Conservation (phyloP, 169 alveolate genomes). For the Plasmodium reichenowi region DNA sequence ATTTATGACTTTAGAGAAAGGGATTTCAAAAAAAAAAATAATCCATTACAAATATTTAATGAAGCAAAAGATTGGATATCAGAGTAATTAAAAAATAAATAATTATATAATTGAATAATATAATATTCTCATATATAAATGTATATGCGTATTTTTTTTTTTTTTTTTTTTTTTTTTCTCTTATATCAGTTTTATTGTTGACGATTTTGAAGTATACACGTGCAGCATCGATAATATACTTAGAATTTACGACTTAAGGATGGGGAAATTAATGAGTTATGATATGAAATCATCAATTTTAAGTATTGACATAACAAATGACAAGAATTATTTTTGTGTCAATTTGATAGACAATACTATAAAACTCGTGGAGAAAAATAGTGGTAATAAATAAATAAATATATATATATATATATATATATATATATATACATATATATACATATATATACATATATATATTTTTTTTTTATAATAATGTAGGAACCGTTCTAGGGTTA, state of each 20-base stretch:
- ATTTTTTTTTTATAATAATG: not conserved
- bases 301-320: slow-evolving; percentile 64
- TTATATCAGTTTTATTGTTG: slow-evolving; percentile 28
- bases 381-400: slow-evolving; percentile 49
- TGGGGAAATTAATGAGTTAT: slow-evolving; percentile 62
- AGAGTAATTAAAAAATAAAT: slow-evolving; percentile 17
- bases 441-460: not conserved
- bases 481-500: slow-evolving; percentile 62
- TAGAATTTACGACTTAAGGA: slow-evolving; percentile 55
- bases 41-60: slow-evolving; percentile 31
- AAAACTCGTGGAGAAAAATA: slow-evolving; percentile 61
- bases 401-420: not conserved
- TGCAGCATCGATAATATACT: slow-evolving; percentile 60
- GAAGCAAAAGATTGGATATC: slow-evolving; percentile 59
- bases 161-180: not conserved
- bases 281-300: slow-evolving; percentile 60
- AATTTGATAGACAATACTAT: slow-evolving; percentile 41
- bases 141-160: slow-evolving; percentile 8
- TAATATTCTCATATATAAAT: not conserved
- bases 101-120: no score
- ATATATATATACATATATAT: not conserved
- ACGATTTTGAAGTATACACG: slow-evolving; percentile 54
- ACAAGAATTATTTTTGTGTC: slow-evolving; percentile 42
- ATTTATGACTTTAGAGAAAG: slow-evolving; percentile 65
- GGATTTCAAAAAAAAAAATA: slow-evolving; percentile 63